phyloP scores from a whole-genome alignment of 495 filamentous ascomycete genomes.

The Penicillium coffeae region DNA sequence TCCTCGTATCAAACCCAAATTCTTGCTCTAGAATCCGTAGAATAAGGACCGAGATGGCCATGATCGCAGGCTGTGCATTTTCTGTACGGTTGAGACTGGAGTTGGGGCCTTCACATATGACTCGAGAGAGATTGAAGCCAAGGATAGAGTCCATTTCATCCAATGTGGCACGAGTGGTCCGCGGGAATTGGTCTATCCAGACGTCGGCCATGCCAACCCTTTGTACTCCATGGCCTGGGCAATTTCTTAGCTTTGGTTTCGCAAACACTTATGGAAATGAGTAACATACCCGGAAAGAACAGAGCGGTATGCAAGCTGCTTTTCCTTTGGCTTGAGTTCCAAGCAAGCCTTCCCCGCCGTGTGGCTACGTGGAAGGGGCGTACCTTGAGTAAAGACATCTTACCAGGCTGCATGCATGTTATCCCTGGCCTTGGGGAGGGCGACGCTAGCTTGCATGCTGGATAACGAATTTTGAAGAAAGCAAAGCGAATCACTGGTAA shows the following conservation, averaged over 20 bases:
- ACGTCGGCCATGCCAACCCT: conserved; percentile 84
- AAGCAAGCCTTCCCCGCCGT: background rate
- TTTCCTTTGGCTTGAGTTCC: conserved; percentile 13
- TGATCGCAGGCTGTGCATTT: conserved; percentile 92
- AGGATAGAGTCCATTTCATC: conserved; percentile 80
- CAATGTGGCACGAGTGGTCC: conserved; percentile 64
- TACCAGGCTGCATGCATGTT: conserved; percentile 12
- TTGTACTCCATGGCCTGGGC: conserved; percentile 86
- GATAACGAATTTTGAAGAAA: background rate
- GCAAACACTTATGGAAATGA: background rate
- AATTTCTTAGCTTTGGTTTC: background rate
- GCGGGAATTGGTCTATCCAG: conserved; percentile 81
- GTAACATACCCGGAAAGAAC: conserved; percentile 72
- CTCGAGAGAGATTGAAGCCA: conserved; percentile 61
- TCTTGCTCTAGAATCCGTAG: conserved; percentile 83
- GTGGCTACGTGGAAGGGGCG: conserved; percentile 1
- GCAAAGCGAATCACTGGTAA: background rate
- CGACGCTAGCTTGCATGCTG: conserved; percentile 16
- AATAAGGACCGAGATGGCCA: conserved; percentile 88
- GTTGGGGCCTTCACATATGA: conserved; percentile 78
- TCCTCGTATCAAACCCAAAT: conserved; percentile 67
- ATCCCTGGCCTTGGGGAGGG: conserved; percentile 13
- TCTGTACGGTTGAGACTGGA: conserved; percentile 71
- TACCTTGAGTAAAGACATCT: conserved; percentile 14
- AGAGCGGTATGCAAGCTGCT: conserved; percentile 61